These are phyloP conservation scores for Sporobolomyces pararoseus DNA, from an alignment of 768 basidiomycete genomes.

Conservation along the genomic window DNA sequence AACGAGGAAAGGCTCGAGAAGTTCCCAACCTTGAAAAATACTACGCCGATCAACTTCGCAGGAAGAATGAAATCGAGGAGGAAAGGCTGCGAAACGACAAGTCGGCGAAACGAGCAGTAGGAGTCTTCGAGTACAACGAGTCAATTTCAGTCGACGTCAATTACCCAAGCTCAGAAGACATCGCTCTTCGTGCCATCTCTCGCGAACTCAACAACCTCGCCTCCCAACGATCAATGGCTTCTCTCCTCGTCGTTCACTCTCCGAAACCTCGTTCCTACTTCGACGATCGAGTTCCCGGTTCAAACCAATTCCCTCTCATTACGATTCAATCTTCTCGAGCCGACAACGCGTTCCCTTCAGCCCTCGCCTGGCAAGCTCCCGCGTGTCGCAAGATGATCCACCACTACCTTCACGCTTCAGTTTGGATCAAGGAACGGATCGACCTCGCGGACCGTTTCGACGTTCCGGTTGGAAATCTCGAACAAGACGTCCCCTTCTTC, in stretches of 20 bases:
- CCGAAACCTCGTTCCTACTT: conserved; percentile 78
- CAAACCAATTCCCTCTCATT: conserved; percentile 79
- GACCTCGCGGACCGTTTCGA: conserved; percentile 85
- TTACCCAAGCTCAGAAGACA: conserved; percentile 73
- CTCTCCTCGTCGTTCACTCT: conserved; percentile 77
- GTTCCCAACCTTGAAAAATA: conserved; percentile 70
- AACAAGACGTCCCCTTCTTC: conserved; percentile 81
- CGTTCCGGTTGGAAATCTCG: conserved; percentile 75
- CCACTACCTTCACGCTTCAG: conserved; percentile 71
- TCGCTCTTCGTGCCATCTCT: conserved; percentile 79
- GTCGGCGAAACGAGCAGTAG: conserved; percentile 53
- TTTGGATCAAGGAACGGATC: conserved; percentile 73
- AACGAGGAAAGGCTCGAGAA: conserved; percentile 81
- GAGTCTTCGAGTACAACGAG: conserved; percentile 61
- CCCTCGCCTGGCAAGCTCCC: conserved; percentile 83
- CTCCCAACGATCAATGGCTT: conserved; percentile 59
- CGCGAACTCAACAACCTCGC: conserved; percentile 76
- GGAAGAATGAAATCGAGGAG: conserved; percentile 37
- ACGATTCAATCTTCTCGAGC: conserved; percentile 64
- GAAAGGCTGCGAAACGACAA: conserved; percentile 54
- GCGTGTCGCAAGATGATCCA: conserved; percentile 76
- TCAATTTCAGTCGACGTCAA: conserved; percentile 54
- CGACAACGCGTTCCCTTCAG: conserved; percentile 65
- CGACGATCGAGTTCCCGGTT: conserved; percentile 65
- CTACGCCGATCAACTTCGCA: conserved; percentile 57